These are phyloP conservation scores for Pinus albicaulis DNA, from an alignment of 75 land plant species.

Conservation along the genomic window DNA sequence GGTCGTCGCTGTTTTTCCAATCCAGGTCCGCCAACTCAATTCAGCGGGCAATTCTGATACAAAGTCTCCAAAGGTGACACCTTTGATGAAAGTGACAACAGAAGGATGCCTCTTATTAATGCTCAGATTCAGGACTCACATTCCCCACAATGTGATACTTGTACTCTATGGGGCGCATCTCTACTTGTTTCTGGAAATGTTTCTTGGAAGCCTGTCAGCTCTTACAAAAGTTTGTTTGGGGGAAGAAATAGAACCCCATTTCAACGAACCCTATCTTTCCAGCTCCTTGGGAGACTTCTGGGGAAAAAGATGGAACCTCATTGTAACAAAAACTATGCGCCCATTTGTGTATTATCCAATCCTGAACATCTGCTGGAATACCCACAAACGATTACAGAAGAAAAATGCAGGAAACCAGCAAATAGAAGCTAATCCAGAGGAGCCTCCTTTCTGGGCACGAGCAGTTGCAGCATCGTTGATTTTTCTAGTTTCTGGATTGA, in stretches of 20 bases:
- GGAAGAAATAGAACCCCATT: constrained; percentile 45
- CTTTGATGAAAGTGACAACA: neutral
- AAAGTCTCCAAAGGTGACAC: neutral
- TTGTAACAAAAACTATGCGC: constrained; percentile 30
- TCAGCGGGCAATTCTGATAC: neutral
- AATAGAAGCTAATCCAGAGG: neutral
- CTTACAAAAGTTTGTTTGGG: constrained; percentile 25
- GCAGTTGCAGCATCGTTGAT: constrained; percentile 9
- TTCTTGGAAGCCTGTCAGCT: constrained; percentile 29
- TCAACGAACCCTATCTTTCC: constrained; percentile 47
- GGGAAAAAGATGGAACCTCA: constrained; percentile 60
- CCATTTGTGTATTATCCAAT: constrained; percentile 44
- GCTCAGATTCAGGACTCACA: constrained; percentile 7
- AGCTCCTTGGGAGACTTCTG: constrained; percentile 55
- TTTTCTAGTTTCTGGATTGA: constrained; percentile 24
- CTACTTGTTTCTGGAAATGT: constrained; percentile 31
- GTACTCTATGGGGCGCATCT: constrained; percentile 27
- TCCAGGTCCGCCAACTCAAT: constrained; percentile 17
- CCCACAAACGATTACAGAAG: neutral
- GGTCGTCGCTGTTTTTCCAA: constrained; percentile 32
- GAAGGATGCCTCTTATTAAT: constrained; percentile 7
- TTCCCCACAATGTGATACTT: constrained; percentile 17
- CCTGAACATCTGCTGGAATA: neutral
- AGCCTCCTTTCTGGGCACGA: constrained; percentile 13
- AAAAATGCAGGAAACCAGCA: too few relatives aligned